Evolutionary conservation across 768 basidiomycete species (phyloP).

Genomic region (Collybia nuda): DNA sequence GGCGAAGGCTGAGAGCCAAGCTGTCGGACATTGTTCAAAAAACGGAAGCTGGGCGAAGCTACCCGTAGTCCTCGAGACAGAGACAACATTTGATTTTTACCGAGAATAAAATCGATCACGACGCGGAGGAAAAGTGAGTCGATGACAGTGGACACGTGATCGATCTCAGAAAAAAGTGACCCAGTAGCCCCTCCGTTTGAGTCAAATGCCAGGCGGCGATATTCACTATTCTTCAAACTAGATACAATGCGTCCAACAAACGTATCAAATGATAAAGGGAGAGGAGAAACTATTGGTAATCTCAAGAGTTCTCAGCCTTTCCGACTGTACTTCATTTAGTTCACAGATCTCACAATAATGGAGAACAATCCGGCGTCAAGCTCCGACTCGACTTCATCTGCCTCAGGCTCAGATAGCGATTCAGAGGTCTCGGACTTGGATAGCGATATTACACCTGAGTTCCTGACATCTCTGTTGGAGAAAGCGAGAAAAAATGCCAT

Average conservation of each 20-base stretch:
- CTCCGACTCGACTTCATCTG: conserved; percentile 10
- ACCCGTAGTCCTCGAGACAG: conserved; percentile 7
- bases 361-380: neutral
- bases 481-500: conserved; percentile 55
- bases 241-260: conserved; percentile 14
- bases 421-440: conserved; percentile 38
- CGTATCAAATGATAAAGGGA: conserved; percentile 37
- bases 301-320: neutral
- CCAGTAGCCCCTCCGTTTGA: too few relatives aligned
- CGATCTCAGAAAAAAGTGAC: conserved; percentile 5
- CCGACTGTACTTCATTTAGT: neutral
- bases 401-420: conserved; percentile 35
- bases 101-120: too few relatives aligned
- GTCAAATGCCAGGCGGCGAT: too few relatives aligned
- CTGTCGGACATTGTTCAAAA: neutral
- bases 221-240: too few relatives aligned
- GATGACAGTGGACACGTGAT: conserved; percentile 16
- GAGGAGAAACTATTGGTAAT: conserved; percentile 40
- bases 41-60: conserved; percentile 1
- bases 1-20: conserved; percentile 19
- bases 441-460: conserved; percentile 52
- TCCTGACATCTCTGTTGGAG: conserved; percentile 61
- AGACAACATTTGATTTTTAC: conserved; percentile 13
- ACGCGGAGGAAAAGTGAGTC: neutral
- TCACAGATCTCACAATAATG: neutral